Base-by-base conservation (phyloP, 2,329 filamentous ascomycete species). In the Scedosporium minutisporum region DNA sequence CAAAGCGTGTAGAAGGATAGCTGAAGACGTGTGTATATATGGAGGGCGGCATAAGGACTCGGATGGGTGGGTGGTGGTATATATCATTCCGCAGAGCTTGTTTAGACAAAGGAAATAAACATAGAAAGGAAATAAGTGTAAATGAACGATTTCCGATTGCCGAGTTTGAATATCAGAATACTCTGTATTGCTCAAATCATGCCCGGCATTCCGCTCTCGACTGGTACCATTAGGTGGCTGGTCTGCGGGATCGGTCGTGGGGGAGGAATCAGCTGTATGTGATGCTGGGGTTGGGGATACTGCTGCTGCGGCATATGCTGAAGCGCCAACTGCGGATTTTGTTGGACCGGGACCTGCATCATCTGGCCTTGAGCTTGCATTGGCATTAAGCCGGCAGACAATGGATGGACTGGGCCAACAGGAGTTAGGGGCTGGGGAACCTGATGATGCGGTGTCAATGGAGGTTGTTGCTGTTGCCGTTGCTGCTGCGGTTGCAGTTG, bases 191-290 rank as follows among this genome's bases (percentile, higher is more conserved):
- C 51, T 55, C 23, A 66, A 48, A 66, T 66, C 65, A 66, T 65
- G 51, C 65, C 65, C 1, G 65, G 48, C 16, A 61, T 51, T 4
- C 60, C 60, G 27, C 27, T 64, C 44, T 69, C 66, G 62, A 65
- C 63, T 48, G 70, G 67, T 29, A 70, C 66, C 64, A 65, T 63
- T 7, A 64, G 44, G 6, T 69, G 64, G 14, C 66, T 61, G 6
- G 27, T 57, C 27, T 61, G 60, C 6, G 55, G 55, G 55, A 58
- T 23, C 23, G 55, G 65, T 62, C 62, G 65, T 12, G 51, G 51
- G 16, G 51, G 51, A 25, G 51, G 51, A 63, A 62, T 60, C 29
- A 66, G 64, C 27, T 68, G 64, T 44, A 67, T 65, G 62, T 64
- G 67, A 33, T 69, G 64, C 38, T 70, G 65, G 4, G 66, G 63